These are phyloP conservation scores for Carex cristatella DNA, from an alignment of 176 grass and related monocot species.

Conservation along the genomic window DNA sequence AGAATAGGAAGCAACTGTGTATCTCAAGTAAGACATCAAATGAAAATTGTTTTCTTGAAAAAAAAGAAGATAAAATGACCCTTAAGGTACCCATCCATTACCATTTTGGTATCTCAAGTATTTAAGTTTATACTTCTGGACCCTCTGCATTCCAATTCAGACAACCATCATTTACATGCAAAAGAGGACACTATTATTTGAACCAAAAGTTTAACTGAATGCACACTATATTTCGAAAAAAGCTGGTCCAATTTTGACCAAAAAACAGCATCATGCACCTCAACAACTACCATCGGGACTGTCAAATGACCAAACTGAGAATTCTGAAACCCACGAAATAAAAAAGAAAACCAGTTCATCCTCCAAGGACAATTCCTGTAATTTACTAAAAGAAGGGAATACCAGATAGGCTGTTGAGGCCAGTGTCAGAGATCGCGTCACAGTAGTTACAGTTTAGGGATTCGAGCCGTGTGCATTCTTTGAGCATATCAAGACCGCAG, in stretches of 20 bases:
- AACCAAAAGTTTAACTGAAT: neutral
- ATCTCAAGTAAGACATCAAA: neutral
- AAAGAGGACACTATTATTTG: neutral
- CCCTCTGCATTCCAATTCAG: neutral
- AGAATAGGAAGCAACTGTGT: neutral
- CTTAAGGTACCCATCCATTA: neutral
- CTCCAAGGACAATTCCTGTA: neutral
- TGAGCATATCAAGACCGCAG: constrained; percentile 60
- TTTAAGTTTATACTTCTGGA: neutral
- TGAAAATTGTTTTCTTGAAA: neutral
- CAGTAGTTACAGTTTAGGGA: constrained; percentile 81
- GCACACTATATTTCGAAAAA: neutral
- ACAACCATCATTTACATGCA: neutral
- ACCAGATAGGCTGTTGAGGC: constrained; percentile 71
- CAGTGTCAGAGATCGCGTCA: constrained; percentile 72
- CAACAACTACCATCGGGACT: neutral
- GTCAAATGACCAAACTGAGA: neutral
- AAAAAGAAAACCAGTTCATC: neutral
- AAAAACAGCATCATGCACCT: neutral
- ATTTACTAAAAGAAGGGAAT: neutral
- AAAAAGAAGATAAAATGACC: neutral
- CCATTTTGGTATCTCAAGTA: neutral
- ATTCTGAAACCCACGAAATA: neutral
- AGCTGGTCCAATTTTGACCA: neutral
- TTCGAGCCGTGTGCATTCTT: constrained; percentile 65